Evolutionary conservation across 148 eudicot species (phyloP), one percentile per base, ranked within the genome.

Genomic region (Chenopodium berlandieri): DNA sequence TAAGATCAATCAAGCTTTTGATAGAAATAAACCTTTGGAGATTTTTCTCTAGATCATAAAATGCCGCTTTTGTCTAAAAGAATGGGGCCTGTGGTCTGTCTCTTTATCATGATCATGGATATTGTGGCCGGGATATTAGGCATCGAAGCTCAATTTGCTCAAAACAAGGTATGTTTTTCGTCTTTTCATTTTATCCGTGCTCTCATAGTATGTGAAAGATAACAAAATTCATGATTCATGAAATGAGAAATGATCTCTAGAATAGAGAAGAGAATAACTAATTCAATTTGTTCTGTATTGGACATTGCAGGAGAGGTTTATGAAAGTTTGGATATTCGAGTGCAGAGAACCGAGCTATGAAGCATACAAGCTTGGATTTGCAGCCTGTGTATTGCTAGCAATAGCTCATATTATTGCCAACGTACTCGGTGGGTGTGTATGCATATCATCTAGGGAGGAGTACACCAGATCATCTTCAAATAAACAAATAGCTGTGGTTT

Each of bases 61-160:
- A 78, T 79, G 81, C 71, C 82, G 17, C 70, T 73, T 34, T 90
- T 91, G 94, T 85, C 76, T 0, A 91, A 76, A 81, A 81, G 84
- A 69, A 79, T 87, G 4, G 90, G 84, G 48, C 89, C 86, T 22
- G 23, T 91, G 14, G 84, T 96, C 2, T 94, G 99, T 83, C 84
- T 96, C 30, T 56, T 89, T 71, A 83, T 96, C 86, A 81, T 94
- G 62, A 65, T 87, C 81, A 74, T 96, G 90, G 99, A 96, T 80
- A 79, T 96, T 44, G 77, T 83, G 0, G 99, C 99, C 0, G 99
- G 98, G 27, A 86, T 96, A 52, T 91, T 96, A 3, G 93, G 98
- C 32, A 92, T 96, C 50, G 86, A 94, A 83, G 98, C 98, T n/a
- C 95, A 96, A 83, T 31, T 91, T 32, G 90, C 94, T 74, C 97